Percentiles rank a stretch among this genome's conserved stretches.
phyloP scores from a whole-genome alignment of 148 eudicot species.

The Pharnaceum exiguum region DNA sequence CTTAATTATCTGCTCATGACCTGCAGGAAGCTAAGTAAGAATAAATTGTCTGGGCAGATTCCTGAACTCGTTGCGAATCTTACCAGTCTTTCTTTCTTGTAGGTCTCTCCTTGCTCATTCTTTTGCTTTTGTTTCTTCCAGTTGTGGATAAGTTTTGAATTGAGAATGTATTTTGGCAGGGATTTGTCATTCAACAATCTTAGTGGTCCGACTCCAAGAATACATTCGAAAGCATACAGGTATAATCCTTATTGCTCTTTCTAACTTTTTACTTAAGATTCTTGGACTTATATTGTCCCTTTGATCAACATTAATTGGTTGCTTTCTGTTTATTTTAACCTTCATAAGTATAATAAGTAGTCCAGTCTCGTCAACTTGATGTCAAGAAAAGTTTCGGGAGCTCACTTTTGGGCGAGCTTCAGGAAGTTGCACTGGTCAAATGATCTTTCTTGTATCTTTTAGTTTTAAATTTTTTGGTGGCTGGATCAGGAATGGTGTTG shows the following conservation, averaged over 20 bases:
- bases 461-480: too few species aligned
- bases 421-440: too few species aligned
- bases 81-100: slow-evolving; percentile 88
- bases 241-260: slow-evolving; percentile 9
- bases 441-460: too few species aligned
- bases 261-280: not conserved
- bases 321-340: too few species aligned
- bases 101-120: slow-evolving; percentile 29
- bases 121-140: not conserved
- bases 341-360: too few species aligned
- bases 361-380: too few species aligned
- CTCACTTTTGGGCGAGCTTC: too few species aligned
- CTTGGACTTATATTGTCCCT: not conserved
- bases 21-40: slow-evolving; percentile 76
- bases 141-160: not conserved
- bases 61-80: slow-evolving; percentile 69
- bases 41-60: slow-evolving; percentile 73
- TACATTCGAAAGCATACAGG: slow-evolving; percentile 78
- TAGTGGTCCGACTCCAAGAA: slow-evolving; percentile 71
- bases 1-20: slow-evolving; percentile 1
- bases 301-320: not conserved
- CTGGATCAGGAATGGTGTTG: too few species aligned
- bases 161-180: slow-evolving; percentile 34
- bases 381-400: too few species aligned
- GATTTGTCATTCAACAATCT: slow-evolving; percentile 84